phyloP scores from a whole-genome alignment of 2,329 filamentous ascomycete species.

The Rutstroemia sp. region DNA sequence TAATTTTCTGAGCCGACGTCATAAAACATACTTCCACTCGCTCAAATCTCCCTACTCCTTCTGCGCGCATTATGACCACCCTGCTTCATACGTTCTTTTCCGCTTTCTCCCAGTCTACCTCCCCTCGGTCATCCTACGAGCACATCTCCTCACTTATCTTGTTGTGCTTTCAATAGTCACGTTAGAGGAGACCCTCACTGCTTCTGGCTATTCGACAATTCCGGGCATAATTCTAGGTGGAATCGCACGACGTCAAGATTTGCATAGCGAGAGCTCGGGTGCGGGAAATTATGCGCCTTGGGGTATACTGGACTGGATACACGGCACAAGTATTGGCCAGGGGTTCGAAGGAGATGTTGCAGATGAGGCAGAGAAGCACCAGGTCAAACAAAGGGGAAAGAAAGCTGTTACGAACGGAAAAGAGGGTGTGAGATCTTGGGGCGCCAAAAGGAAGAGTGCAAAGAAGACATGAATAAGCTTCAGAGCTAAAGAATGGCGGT shows the following conservation, averaged over 20 bases:
- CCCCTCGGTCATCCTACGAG: slow-evolving; percentile 55
- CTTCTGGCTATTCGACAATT: slow-evolving; percentile 58
- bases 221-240: slow-evolving; percentile 45
- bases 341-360: slow-evolving; percentile 47
- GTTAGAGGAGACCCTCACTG: slow-evolving; percentile 57
- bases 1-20: slow-evolving; percentile 34
- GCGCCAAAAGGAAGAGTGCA: slow-evolving; percentile 19
- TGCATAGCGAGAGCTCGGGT: slow-evolving; percentile 50
- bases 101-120: slow-evolving; percentile 60
- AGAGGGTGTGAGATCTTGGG: slow-evolving; percentile 24
- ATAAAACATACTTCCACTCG: slow-evolving; percentile 43
- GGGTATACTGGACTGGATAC: slow-evolving; percentile 55
- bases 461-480: slow-evolving; percentile 12
- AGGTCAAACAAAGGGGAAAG: slow-evolving; percentile 36
- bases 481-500: no score
- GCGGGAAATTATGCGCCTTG: slow-evolving; percentile 54
- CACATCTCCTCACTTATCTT: slow-evolving; percentile 67
- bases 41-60: slow-evolving; percentile 53
- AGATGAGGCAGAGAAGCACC: slow-evolving; percentile 48
- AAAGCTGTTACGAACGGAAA: slow-evolving; percentile 30
- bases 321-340: slow-evolving; percentile 47
- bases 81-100: slow-evolving; percentile 53
- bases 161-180: slow-evolving; percentile 56
- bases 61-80: slow-evolving; percentile 60
- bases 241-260: slow-evolving; percentile 43